These are phyloP conservation scores for Pelagophyceae sp. DNA, from an alignment of 352 stramenopile species.

Conservation along the genomic window DNA sequence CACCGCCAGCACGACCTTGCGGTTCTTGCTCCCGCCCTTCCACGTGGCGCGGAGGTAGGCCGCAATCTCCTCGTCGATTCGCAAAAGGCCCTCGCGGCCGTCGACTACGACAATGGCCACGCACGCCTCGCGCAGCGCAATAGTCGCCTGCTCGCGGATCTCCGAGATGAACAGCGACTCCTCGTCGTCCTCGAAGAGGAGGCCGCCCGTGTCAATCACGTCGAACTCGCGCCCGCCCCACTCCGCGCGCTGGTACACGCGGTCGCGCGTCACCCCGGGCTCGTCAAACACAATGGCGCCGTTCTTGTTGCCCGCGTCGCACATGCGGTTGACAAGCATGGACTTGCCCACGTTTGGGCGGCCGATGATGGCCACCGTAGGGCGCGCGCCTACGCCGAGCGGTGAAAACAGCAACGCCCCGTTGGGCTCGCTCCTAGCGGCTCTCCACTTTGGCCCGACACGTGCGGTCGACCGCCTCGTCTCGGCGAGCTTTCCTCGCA, in stretches of 20 bases:
- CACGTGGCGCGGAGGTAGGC: slow-evolving; percentile 53
- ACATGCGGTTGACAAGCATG: slow-evolving; percentile 64
- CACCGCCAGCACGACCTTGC: slow-evolving; percentile 58
- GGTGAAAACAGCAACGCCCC: too few relatives aligned
- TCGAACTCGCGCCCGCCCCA: slow-evolving; percentile 62
- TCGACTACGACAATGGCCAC: slow-evolving; percentile 67
- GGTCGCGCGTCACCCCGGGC: slow-evolving; percentile 65
- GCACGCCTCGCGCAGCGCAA: slow-evolving; percentile 60
- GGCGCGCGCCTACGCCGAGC: neutral
- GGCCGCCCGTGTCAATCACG: slow-evolving; percentile 64
- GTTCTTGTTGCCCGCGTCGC: neutral
- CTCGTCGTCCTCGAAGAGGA: slow-evolving; percentile 65
- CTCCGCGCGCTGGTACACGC: slow-evolving; percentile 57
- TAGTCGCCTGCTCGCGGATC: slow-evolving; percentile 60
- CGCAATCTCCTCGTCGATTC: slow-evolving; percentile 59
- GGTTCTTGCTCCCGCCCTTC: slow-evolving; percentile 34
- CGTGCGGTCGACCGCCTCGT: too few relatives aligned
- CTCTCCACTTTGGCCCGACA: too few relatives aligned
- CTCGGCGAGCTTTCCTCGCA: too few relatives aligned
- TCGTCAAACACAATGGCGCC: slow-evolving; percentile 69
- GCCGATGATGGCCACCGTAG: slow-evolving; percentile 54
- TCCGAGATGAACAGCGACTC: slow-evolving; percentile 59
- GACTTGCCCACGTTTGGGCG: slow-evolving; percentile 68
- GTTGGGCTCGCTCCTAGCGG: too few relatives aligned
- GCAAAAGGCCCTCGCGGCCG: slow-evolving; percentile 52